phyloP scores from a whole-genome alignment of 2,329 filamentous ascomycete genomes.

The Achaetomium macrosporum region DNA sequence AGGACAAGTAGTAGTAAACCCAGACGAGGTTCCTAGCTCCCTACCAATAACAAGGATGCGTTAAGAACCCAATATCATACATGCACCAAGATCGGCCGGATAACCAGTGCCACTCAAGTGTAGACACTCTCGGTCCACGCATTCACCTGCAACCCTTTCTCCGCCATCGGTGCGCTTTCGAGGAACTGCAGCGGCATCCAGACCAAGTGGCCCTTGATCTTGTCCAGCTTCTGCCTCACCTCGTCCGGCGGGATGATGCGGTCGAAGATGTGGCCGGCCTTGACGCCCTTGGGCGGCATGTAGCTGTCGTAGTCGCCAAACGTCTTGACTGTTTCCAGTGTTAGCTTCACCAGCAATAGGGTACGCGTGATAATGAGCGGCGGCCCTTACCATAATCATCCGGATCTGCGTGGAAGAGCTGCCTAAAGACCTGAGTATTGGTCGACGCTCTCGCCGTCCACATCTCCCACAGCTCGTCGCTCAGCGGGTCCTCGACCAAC shows the following conservation, averaged over 20 bases:
- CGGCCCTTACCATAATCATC: conserved; percentile 66
- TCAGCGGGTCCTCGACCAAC: conserved; percentile 66
- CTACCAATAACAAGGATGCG: no score
- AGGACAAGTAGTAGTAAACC: no score
- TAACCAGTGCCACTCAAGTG: conserved; percentile 41
- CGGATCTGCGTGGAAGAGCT: conserved; percentile 81
- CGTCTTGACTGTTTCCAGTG: conserved; percentile 56
- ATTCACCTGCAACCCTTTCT: conserved; percentile 82
- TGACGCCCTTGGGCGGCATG: conserved; percentile 61
- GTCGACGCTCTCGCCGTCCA: conserved; percentile 64
- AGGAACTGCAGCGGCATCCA: conserved; percentile 94
- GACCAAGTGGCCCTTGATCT: conserved; percentile 82
- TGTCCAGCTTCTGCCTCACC: conserved; percentile 67
- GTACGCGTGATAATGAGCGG: no score
- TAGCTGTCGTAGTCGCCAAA: conserved; percentile 89
- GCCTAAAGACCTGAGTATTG: conserved; percentile 71
- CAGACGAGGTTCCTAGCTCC: no score
- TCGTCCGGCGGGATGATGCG: conserved; percentile 67
- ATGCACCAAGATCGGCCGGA: not conserved
- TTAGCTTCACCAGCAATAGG: conserved; percentile 7
- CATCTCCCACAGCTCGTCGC: conserved; percentile 58
- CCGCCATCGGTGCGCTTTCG: conserved; percentile 79
- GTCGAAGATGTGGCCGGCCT: conserved; percentile 82
- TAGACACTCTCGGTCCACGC: conserved; percentile 81
- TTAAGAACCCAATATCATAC: no score